Evolutionary conservation across 768 basidiomycete genomes (phyloP).

Genomic region (Hericium erinaceus): DNA sequence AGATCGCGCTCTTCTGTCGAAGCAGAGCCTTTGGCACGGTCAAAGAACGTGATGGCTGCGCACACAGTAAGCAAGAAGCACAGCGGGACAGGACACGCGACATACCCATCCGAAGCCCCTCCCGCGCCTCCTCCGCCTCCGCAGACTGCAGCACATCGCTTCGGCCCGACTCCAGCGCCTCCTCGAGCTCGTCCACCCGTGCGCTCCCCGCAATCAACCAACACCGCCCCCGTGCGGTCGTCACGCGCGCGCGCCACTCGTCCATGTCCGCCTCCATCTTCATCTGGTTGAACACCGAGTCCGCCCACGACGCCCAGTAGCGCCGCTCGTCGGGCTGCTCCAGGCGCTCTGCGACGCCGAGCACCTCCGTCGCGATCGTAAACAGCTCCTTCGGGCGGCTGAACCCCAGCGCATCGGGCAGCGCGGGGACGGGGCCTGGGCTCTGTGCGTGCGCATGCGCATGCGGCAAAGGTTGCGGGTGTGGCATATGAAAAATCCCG

Average conservation of each 20-base stretch:
- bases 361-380: slow-evolving; percentile 53
- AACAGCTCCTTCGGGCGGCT: slow-evolving; percentile 51
- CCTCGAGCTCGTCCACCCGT: slow-evolving; percentile 45
- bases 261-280: slow-evolving; percentile 48
- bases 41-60: slow-evolving; percentile 24
- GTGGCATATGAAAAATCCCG: slow-evolving; percentile 67
- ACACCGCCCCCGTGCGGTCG: slow-evolving; percentile 40
- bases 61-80: slow-evolving; percentile 14
- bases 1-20: slow-evolving; percentile 6
- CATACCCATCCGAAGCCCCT: slow-evolving; percentile 37
- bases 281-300: slow-evolving; percentile 54
- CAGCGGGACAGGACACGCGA: slow-evolving; percentile 22
- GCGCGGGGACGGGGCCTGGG: not conserved
- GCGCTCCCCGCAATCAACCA: slow-evolving; percentile 51
- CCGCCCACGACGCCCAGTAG: slow-evolving; percentile 54
- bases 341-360: slow-evolving; percentile 51
- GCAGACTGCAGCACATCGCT: slow-evolving; percentile 29
- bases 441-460: not conserved
- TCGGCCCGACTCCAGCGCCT: slow-evolving; percentile 37
- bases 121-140: slow-evolving; percentile 48
- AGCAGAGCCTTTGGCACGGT: slow-evolving; percentile 21
- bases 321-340: slow-evolving; percentile 33
- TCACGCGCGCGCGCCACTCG: slow-evolving; percentile 38
- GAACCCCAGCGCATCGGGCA: slow-evolving; percentile 21
- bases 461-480: slow-evolving; percentile 20